Evolutionary conservation across 805 yeast species (phyloP), one percentile per base, ranked within the genome.

Genomic region (Pichia californica): DNA sequence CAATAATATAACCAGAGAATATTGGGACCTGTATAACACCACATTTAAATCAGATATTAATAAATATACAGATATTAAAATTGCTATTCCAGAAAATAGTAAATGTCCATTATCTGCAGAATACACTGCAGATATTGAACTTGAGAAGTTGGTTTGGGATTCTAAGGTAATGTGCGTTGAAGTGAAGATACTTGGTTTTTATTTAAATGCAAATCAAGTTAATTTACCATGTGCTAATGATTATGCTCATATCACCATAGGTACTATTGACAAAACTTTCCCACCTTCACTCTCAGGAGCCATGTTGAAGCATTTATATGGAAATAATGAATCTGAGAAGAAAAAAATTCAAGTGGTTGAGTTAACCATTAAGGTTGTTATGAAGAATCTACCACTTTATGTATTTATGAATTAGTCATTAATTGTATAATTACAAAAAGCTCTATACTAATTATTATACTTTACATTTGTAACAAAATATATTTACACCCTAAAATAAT

Each of bases 191-290:
- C 35, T 47, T 20, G 27, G 49, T 7, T 38, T 57, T 35, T 29
- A 48, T 26, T 37, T 29, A 0, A 36, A 41, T 1, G 50, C 39
- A 1, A 38, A 33, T 7, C 6, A 11, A 4, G 20, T 36, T 21
- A 30, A 36, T 16, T 29, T 60, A 5, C 52, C 55, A n/a, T 40
- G 62, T 8, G 68, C 69, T 0, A 76, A 78, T 45, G 58, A 63
- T 41, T 58, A 61, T 46, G 69, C 83, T 0, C 97, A 89, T 57
- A 74, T 88, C 34, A 89, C 97, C 0, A 55, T 87, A 13, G 95
- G 89, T 0, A 75, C 86, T 0, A 52, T 66, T 1, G 65, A 66
- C 0, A 61, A 62, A 0, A 66, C 73, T 3, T 66, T 61, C 40
- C 79, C 93, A 0, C 57, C 66, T 20, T 74, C 76, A 50, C 29